phyloP scores from a whole-genome alignment of 1,284 basidiomycete genomes.

The Cutaneotrichosporon dermatis region DNA sequence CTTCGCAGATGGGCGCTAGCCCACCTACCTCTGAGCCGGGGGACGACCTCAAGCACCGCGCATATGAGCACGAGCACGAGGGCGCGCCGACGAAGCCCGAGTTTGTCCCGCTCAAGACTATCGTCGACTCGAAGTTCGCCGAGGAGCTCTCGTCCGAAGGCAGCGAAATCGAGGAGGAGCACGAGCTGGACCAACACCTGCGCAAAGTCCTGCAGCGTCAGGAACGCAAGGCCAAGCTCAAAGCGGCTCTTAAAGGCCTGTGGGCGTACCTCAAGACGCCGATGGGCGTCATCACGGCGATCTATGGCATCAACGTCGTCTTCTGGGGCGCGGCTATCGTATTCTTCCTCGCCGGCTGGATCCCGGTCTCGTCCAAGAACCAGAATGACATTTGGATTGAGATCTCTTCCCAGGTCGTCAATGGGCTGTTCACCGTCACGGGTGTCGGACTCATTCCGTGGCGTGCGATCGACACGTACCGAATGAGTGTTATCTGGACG shows the following conservation, averaged over 20 bases:
- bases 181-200: constrained; percentile 58
- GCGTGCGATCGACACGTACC: constrained; percentile 70
- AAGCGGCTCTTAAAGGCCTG: constrained; percentile 63
- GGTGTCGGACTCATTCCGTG: constrained; percentile 61
- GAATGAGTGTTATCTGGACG: constrained; percentile 68
- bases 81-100: background rate
- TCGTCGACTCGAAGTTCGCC: background rate
- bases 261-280: constrained; percentile 79
- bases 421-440: constrained; percentile 77
- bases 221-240: constrained; percentile 60
- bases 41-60: background rate
- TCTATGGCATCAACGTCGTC: constrained; percentile 75
- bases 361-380: constrained; percentile 35
- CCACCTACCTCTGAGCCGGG: background rate
- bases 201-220: constrained; percentile 59
- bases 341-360: constrained; percentile 58
- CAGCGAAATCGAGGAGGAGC: constrained; percentile 9
- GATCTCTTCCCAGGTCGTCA: constrained; percentile 65
- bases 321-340: constrained; percentile 84
- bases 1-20: background rate
- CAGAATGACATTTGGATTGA: constrained; percentile 53
- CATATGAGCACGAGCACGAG: constrained; percentile 1
- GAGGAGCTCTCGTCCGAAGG: constrained; percentile 2
- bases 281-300: constrained; percentile 62
- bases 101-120: background rate